phyloP scores from a whole-genome alignment of 257 asterid species.

The Nicotiana paniculata region DNA sequence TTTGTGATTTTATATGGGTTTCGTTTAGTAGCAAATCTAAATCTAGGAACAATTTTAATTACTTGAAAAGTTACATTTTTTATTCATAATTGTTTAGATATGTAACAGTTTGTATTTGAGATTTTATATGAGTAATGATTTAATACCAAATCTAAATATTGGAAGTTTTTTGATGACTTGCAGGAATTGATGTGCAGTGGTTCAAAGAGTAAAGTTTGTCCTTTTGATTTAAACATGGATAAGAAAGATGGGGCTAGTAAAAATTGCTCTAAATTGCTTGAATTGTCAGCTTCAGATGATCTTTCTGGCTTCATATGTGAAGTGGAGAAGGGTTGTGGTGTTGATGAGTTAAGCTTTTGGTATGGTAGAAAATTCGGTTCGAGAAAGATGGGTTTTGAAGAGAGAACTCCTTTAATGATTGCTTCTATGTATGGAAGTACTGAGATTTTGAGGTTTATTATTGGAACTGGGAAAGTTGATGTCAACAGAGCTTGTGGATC shows the following conservation, averaged over 20 bases:
- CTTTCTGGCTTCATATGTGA: constrained; percentile 42
- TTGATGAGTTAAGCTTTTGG: constrained; percentile 63
- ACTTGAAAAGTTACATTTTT: background rate
- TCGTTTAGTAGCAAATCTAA: constrained; percentile 4
- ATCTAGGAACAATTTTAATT: background rate
- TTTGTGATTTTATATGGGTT: background rate
- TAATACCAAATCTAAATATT: constrained; percentile 13
- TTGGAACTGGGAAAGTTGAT: constrained; percentile 47
- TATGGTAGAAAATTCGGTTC: constrained; percentile 63
- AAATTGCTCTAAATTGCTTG: constrained; percentile 63
- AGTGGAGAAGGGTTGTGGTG: constrained; percentile 47
- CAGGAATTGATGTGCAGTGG: constrained; percentile 48
- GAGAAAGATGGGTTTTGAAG: constrained; percentile 66
- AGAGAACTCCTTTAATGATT: constrained; percentile 69
- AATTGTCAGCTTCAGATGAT: constrained; percentile 70
- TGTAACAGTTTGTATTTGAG: background rate
- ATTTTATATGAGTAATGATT: background rate
- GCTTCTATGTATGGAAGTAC: constrained; percentile 75
- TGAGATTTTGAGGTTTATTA: constrained; percentile 45
- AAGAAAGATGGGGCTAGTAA: constrained; percentile 14
- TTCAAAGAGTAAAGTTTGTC: constrained; percentile 30
- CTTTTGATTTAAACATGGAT: constrained; percentile 44
- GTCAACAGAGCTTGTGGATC: constrained; percentile 63
- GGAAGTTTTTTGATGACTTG: constrained; percentile 3
- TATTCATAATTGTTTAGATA: background rate